Conservation (phyloP, 495 filamentous ascomycete genomes). For the Aspergillus sclerotioniger region DNA sequence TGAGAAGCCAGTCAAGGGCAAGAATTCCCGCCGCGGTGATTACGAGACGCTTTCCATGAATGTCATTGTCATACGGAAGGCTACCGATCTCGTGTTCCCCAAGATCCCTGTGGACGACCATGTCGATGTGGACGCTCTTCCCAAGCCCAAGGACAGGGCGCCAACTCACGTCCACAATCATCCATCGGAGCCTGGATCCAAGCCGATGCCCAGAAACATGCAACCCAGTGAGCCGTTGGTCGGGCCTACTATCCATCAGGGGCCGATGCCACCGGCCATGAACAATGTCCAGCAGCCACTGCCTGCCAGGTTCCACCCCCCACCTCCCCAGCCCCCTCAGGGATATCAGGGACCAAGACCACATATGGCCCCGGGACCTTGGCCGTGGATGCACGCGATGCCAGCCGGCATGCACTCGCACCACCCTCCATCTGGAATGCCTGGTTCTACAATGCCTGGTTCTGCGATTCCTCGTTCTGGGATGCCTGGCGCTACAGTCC, state of each 20-base stretch:
- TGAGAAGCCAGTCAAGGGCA: constrained; percentile 24
- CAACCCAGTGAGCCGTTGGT: background rate
- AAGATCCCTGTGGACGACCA: constrained; percentile 17
- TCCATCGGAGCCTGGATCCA: background rate
- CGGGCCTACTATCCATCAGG: background rate
- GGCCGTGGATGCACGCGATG: constrained; percentile 9
- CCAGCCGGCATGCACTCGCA: constrained; percentile 1
- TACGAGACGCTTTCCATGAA: constrained; percentile 37
- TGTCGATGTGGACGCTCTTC: constrained; percentile 11
- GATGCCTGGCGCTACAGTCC: constrained; percentile 6
- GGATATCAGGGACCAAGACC: constrained; percentile 4
- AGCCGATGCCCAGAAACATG: background rate
- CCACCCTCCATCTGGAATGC: background rate
- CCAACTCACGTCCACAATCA: background rate
- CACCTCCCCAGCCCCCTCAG: constrained; percentile 7
- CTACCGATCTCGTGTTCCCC: constrained; percentile 15
- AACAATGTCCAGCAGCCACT: constrained; percentile 7
- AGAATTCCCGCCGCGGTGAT: constrained; percentile 27
- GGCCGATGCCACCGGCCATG: background rate
- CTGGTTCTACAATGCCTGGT: background rate
- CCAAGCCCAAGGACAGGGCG: background rate
- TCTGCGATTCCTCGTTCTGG: background rate
- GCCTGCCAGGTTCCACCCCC: constrained; percentile 11
- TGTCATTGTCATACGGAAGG: constrained; percentile 36
- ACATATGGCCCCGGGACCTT: constrained; percentile 2